These are phyloP conservation scores for Venturia carpophila DNA, from an alignment of 2,329 filamentous ascomycete species.

Conservation along the genomic window DNA sequence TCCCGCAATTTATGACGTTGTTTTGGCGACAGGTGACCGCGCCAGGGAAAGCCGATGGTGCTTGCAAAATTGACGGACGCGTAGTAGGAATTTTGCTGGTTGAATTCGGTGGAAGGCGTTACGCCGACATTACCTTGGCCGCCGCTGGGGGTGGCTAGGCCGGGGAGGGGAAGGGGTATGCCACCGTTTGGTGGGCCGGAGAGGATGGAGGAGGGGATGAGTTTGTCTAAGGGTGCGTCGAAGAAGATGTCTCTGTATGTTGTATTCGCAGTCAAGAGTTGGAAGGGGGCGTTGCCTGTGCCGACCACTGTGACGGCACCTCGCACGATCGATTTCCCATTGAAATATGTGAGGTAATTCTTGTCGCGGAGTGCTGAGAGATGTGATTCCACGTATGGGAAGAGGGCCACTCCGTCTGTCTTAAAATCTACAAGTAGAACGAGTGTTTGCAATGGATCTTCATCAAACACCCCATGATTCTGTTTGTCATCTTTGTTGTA, in stretches of 20 bases:
- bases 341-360: slow-evolving; percentile 44
- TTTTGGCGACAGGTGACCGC: slow-evolving; percentile 37
- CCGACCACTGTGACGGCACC: slow-evolving; percentile 47
- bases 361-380: slow-evolving; percentile 41
- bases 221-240: slow-evolving; percentile 40
- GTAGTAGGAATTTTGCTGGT: slow-evolving; percentile 55
- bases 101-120: slow-evolving; percentile 37
- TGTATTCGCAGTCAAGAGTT: slow-evolving; percentile 38
- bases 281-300: slow-evolving; percentile 46
- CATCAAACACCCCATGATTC: slow-evolving; percentile 45
- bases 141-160: not conserved
- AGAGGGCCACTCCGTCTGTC: slow-evolving; percentile 31
- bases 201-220: slow-evolving; percentile 28
- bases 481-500: slow-evolving; percentile 25
- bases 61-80: slow-evolving; percentile 51
- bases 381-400: slow-evolving; percentile 34
- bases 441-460: slow-evolving; percentile 40
- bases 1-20: slow-evolving; percentile 43
- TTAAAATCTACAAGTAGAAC: slow-evolving; percentile 48
- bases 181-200: slow-evolving; percentile 9
- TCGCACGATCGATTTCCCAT: slow-evolving; percentile 34
- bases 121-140: slow-evolving; percentile 43
- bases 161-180: not conserved
- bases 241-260: slow-evolving; percentile 49
- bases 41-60: slow-evolving; percentile 46